A percentile compares a stretch with the other conserved stretches of the same genome.
phyloP scores from a whole-genome alignment of 164 flowering plant genomes.

The Taxillus chinensis region DNA sequence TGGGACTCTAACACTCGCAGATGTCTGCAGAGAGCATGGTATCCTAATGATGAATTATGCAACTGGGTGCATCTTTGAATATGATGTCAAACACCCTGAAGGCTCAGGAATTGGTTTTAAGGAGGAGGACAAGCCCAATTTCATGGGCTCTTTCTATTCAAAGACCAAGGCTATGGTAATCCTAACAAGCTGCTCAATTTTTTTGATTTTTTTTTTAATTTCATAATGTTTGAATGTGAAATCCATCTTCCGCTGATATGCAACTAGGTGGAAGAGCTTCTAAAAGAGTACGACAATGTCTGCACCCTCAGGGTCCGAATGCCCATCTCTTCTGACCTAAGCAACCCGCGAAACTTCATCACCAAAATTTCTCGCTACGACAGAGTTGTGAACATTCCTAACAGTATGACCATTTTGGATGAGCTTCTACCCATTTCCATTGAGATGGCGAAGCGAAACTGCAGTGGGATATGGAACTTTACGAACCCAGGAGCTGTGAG shows the following conservation, averaged over 20 bases:
- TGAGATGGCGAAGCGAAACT: slow-evolving; percentile 26
- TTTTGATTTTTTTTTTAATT: neutral
- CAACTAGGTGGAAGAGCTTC: slow-evolving; percentile 20
- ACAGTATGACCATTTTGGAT: slow-evolving; percentile 25
- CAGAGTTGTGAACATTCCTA: slow-evolving; percentile 25
- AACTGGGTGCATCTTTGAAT: slow-evolving; percentile 23
- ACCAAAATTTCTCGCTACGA: slow-evolving; percentile 15
- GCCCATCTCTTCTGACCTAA: slow-evolving; percentile 26
- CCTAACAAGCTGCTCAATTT: neutral
- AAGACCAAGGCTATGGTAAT: slow-evolving; percentile 27
- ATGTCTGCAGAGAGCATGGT: slow-evolving; percentile 18
- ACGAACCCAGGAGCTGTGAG: slow-evolving; percentile 23
- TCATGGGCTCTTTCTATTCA: slow-evolving; percentile 21
- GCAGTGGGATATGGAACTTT: slow-evolving; percentile 23
- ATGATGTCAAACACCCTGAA: slow-evolving; percentile 13
- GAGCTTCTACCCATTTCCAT: slow-evolving; percentile 24
- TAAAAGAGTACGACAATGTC: slow-evolving; percentile 21
- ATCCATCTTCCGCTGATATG: neutral
- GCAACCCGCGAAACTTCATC: slow-evolving; percentile 23
- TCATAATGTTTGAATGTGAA: too few relatives aligned
- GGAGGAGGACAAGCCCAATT: slow-evolving; percentile 20
- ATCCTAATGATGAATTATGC: slow-evolving; percentile 21
- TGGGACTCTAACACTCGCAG: slow-evolving; percentile 19
- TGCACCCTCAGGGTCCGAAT: slow-evolving; percentile 22
- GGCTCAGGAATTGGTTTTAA: slow-evolving; percentile 19